Percentiles rank a stretch among this genome's conserved stretches.
phyloP scores from a whole-genome alignment of 2,329 filamentous ascomycete genomes.

The Colletotrichum sp. region DNA sequence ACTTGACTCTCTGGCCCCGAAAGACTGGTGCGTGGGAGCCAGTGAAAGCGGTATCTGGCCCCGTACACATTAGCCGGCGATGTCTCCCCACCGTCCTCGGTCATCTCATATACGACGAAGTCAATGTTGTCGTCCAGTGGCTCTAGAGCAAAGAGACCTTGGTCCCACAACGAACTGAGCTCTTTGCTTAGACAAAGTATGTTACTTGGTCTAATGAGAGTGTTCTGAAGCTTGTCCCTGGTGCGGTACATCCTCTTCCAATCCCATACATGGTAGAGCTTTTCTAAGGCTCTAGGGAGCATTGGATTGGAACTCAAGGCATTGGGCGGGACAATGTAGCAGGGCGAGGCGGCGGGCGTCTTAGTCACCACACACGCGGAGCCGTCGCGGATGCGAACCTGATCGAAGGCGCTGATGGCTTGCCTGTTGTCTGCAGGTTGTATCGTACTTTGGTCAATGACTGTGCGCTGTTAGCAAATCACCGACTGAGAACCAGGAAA shows the following conservation, averaged over 20 bases:
- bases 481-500: background rate
- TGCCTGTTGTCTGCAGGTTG: background rate
- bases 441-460: background rate
- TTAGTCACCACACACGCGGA: background rate
- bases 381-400: background rate
- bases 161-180: background rate
- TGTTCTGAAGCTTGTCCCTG: background rate
- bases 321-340: background rate
- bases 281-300: background rate
- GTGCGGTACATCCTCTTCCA: background rate
- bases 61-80: rapidly evolving
- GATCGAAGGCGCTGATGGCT: background rate
- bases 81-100: background rate
- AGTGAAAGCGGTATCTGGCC: background rate
- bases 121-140: background rate
- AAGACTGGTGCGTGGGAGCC: background rate
- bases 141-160: background rate
- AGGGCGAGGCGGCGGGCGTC: background rate
- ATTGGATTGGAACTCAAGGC: background rate
- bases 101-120: background rate
- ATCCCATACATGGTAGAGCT: background rate
- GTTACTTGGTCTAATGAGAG: background rate
- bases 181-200: background rate
- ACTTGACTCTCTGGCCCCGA: background rate
- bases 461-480: background rate